Conservation (phyloP, 768 basidiomycete genomes). For the Kwoniella heveanensis region DNA sequence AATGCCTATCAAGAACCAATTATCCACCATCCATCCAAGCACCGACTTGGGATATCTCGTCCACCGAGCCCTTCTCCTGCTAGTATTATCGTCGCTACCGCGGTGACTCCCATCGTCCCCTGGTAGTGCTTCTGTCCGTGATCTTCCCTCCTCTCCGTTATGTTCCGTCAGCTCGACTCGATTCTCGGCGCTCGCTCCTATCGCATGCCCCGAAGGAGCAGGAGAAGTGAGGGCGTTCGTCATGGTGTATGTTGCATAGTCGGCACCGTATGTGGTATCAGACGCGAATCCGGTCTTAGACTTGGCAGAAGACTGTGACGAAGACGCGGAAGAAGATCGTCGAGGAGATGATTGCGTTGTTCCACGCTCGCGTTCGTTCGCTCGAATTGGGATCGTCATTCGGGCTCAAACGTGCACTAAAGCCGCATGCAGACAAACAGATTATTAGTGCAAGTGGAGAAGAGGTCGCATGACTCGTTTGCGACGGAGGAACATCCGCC, state of each 20-base stretch:
- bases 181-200: too few species aligned
- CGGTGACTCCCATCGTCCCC: too few species aligned
- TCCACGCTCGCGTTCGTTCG: neutral
- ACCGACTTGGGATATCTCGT: neutral
- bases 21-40: constrained; percentile 14
- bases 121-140: too few species aligned
- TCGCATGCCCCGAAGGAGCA: neutral
- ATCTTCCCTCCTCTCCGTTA: too few species aligned
- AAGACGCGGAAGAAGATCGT: neutral
- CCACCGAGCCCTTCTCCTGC: neutral
- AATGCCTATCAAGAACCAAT: constrained; percentile 49
- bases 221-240: neutral
- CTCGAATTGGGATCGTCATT: too few species aligned
- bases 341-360: neutral
- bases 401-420: too few species aligned
- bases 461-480: too few species aligned
- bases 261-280: neutral
- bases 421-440: too few species aligned
- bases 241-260: neutral
- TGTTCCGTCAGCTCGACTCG: too few species aligned
- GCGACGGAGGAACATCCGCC: too few species aligned
- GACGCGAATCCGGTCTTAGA: neutral
- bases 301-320: neutral
- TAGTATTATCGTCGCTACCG: neutral
- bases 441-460: too few species aligned